Conservation (phyloP, 2,329 filamentous ascomycete genomes). For the Fusarium sp. region DNA sequence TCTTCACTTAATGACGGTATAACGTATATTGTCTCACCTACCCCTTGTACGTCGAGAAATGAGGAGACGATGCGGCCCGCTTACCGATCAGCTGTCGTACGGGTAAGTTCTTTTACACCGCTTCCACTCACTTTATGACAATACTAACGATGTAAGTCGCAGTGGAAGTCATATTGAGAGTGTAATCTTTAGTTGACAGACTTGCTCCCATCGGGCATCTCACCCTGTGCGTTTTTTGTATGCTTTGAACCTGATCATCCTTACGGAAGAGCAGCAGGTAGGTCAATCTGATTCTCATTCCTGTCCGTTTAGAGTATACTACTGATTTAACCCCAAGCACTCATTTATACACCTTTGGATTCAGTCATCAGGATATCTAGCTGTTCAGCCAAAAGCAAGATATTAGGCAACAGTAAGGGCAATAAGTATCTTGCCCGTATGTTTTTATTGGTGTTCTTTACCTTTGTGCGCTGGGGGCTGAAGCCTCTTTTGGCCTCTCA, state of each 20-base stretch:
- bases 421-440: background rate
- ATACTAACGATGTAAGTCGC: background rate
- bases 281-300: background rate
- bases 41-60: too few species aligned
- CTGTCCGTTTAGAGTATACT: too few species aligned
- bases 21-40: too few species aligned
- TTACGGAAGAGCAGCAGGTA: background rate
- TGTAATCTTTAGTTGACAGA: background rate
- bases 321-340: background rate
- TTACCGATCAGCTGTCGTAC: background rate
- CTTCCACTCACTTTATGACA: accelerated
- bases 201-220: background rate
- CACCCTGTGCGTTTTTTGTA: background rate
- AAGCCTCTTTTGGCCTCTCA: background rate
- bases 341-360: background rate
- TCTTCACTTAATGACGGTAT: too few species aligned
- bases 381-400: background rate
- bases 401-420: background rate
- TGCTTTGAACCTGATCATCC: background rate
- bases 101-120: background rate
- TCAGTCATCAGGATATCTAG: background rate
- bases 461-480: background rate
- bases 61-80: background rate
- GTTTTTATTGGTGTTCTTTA: background rate
- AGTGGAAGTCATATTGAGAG: background rate